Conservation (phyloP, 805 yeast genomes). For the Schizosaccharomyces cryophilus region DNA sequence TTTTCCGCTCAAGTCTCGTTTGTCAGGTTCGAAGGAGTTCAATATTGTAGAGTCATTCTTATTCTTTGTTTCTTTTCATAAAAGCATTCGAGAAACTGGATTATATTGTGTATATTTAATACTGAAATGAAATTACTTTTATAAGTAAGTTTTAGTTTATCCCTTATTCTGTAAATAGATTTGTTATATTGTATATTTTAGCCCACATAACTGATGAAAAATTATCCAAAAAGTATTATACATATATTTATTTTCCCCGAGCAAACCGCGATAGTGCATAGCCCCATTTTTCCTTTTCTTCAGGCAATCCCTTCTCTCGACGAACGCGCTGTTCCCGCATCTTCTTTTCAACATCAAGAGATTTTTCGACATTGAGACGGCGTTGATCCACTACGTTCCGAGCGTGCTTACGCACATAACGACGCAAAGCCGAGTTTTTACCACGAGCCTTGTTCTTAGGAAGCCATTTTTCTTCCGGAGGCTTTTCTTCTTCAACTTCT, state of each 20-base stretch:
- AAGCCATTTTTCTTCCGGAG: conserved; percentile 26
- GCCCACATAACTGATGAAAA: too few species aligned
- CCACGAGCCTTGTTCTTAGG: conserved; percentile 48
- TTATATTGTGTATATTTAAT: too few species aligned
- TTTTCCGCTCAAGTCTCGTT: too few species aligned
- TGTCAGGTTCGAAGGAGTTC: too few species aligned
- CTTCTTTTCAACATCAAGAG: conserved; percentile 49
- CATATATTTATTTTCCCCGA: background rate
- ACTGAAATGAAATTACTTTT: too few species aligned
- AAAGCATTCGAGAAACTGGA: too few species aligned
- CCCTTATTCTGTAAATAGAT: too few species aligned
- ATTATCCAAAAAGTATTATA: background rate
- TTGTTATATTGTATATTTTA: too few species aligned
- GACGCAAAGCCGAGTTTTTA: conserved; percentile 62
- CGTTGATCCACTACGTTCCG: conserved; percentile 72
- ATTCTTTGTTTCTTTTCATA: too few species aligned
- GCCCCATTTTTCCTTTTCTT: conserved; percentile 5
- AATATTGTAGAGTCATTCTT: too few species aligned
- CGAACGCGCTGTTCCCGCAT: conserved; percentile 29
- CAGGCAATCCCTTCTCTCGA: conserved; percentile 18
- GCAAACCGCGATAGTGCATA: conserved; percentile 9
- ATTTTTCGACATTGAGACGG: conserved; percentile 48
- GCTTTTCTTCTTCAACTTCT: conserved; percentile 18
- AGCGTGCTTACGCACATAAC: conserved; percentile 57
- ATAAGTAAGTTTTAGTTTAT: too few species aligned